These are phyloP conservation scores for Sideroxylon spinosum DNA, from an alignment of 179 eudicot species.

Conservation along the genomic window DNA sequence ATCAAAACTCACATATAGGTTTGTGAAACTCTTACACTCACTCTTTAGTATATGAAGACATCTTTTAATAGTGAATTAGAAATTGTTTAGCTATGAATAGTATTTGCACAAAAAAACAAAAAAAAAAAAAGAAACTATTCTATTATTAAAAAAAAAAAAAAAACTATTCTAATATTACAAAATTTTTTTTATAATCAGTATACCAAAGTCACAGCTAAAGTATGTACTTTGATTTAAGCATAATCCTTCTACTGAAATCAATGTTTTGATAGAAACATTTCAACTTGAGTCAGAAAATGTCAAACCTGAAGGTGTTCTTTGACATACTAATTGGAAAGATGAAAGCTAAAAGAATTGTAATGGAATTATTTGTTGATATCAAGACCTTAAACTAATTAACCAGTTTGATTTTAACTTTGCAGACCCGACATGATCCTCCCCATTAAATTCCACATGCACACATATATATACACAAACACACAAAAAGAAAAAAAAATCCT, in stretches of 20 bases:
- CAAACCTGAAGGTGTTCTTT: conserved; percentile 58
- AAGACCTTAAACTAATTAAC: too few relatives aligned
- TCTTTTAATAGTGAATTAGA: not conserved
- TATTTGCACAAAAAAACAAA: too few relatives aligned
- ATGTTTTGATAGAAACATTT: not conserved
- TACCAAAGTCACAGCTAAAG: too few relatives aligned
- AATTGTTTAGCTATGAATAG: too few relatives aligned
- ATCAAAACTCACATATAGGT: conserved; percentile 98
- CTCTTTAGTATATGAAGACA: not conserved
- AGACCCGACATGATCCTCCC: too few relatives aligned
- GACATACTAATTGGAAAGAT: conserved; percentile 45
- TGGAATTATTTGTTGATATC: conserved; percentile 45
- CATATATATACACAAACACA: too few relatives aligned
- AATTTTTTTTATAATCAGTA: too few relatives aligned
- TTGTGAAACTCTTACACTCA: conserved; percentile 7
- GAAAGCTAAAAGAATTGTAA: conserved; percentile 43
- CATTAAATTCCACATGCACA: too few relatives aligned
- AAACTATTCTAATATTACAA: too few relatives aligned
- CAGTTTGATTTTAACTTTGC: too few relatives aligned
- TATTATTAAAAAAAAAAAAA: too few relatives aligned
- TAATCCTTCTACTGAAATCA: not conserved
- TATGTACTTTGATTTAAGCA: not conserved
- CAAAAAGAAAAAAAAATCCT: conserved; percentile 22
- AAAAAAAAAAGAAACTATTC: too few relatives aligned
- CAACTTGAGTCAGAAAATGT: conserved; percentile 26